Evolutionary conservation across 2,329 filamentous ascomycete species (phyloP), one percentile per base, ranked within the genome.

Genomic region (Fonsecaea monophora): DNA sequence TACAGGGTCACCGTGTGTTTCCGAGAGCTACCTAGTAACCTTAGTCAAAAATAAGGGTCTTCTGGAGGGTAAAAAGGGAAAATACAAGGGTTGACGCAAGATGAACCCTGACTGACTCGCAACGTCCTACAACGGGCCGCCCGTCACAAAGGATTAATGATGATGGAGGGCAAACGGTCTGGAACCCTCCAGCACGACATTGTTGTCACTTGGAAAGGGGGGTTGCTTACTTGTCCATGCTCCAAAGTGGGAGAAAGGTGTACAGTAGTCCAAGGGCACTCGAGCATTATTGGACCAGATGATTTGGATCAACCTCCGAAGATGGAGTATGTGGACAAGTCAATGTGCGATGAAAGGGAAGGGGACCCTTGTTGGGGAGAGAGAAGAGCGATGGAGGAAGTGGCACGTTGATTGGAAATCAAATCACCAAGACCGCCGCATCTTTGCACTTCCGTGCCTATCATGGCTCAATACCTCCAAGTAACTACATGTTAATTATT

Each of bases 391-490:
- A 25, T 25, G 37, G 8, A 38, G 37, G 37, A 38, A 38, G 25
- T 38, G 37, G 18, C 25, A 25, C 38, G 21, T 45, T 60, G 57
- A 48, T 60, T 60, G 57, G 57, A 60, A 60, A 60, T 60, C 57
- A 60, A 30, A 21, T n/a, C 40, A 42, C 15, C 7, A 42, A n/a
- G 40, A n/a, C 15, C 18, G 15, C 40, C 13, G 4, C 4, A 6
- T n/a, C 40, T 42, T 4, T n/a, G 40, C 15, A n/a, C 13, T 13
- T 40, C 10, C 38, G 7, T 18, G 18, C 15, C 10, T 3, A 40
- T 1, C 9, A 40, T 13, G 12, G 38, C 38, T 40, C 38, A 40
- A 25, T 25, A 25, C 25, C 25, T 25, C 25, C 25, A 25, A 25
- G 25, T 25, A 25, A 2, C 25, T 25, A 25, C 2, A 3, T 25